These are phyloP conservation scores for Pistacia vera DNA, from an alignment of 345 rosid genomes.

Conservation along the genomic window DNA sequence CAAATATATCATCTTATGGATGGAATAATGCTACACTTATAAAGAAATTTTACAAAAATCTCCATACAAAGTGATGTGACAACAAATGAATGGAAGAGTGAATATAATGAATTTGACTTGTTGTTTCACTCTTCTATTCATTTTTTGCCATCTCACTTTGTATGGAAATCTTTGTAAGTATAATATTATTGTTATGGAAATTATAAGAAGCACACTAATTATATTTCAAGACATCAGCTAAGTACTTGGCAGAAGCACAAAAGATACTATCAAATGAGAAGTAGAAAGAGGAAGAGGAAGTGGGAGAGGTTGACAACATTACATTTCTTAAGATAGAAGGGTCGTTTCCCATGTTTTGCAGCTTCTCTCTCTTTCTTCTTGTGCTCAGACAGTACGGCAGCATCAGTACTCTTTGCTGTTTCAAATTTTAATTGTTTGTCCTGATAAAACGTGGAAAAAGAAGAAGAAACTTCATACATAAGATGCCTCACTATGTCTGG, in stretches of 20 bases:
- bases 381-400: slow-evolving; percentile 69
- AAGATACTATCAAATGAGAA: background rate
- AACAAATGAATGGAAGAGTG: no score
- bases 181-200: no score
- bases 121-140: no score
- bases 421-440: slow-evolving; percentile 73
- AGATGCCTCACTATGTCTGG: background rate
- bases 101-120: no score
- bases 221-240: background rate
- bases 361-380: slow-evolving; percentile 90
- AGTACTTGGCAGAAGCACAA: background rate
- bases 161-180: no score
- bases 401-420: slow-evolving; percentile 57
- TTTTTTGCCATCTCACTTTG: no score
- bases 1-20: background rate
- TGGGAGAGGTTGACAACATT: slow-evolving; percentile 8
- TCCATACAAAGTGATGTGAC: no score
- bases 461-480: slow-evolving; percentile 15
- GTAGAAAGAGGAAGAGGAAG: background rate
- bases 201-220: background rate
- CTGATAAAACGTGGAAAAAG: slow-evolving; percentile 32
- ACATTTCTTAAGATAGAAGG: slow-evolving; percentile 91
- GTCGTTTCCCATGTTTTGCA: slow-evolving; percentile 77
- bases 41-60: no score
- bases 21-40: no score